Conservation (phyloP, 495 filamentous ascomycete genomes). For the Lepidopterella palustris region DNA sequence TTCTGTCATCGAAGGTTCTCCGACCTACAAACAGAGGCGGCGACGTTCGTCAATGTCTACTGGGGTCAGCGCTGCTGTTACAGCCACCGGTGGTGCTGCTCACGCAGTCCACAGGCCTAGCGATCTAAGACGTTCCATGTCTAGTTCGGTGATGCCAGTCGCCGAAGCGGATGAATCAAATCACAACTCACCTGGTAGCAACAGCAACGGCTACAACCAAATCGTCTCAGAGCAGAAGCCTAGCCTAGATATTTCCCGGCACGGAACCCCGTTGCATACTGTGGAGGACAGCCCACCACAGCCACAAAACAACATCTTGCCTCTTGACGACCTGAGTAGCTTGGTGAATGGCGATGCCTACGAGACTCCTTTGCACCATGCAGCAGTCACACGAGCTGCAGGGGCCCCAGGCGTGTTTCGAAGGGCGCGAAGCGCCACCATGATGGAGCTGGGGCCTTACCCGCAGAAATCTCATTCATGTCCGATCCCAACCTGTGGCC, state of each 20-base stretch:
- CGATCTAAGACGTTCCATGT: conserved; percentile 86
- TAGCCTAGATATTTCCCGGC: conserved; percentile 73
- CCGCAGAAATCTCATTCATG: conserved; percentile 96
- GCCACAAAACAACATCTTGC: conserved; percentile 54
- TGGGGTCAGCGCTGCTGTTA: conserved; percentile 55
- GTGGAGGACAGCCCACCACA: conserved; percentile 72
- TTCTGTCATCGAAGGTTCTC: conserved; percentile 94
- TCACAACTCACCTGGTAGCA: conserved; percentile 62
- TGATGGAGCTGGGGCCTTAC: conserved; percentile 94
- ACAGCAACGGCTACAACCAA: conserved; percentile 50
- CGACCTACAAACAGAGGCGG: conserved; percentile 95
- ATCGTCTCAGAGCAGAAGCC: conserved; percentile 52
- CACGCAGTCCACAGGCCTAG: conserved; percentile 67
- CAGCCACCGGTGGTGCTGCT: conserved; percentile 44
- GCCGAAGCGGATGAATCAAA: conserved; percentile 66
- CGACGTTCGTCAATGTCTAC: conserved; percentile 85
- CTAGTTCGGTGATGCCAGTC: conserved; percentile 78
- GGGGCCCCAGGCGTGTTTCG: conserved; percentile 60
- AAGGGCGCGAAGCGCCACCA: conserved; percentile 87
- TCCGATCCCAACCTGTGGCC: conserved; percentile 95
- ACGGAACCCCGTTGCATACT: conserved; percentile 77
- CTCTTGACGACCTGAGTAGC: conserved; percentile 61
- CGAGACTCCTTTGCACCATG: conserved; percentile 53
- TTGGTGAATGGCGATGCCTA: conserved; percentile 58
- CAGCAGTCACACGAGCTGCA: conserved; percentile 54